These are phyloP conservation scores for Penicillium lagena DNA, from an alignment of 495 filamentous ascomycete species.

Conservation along the genomic window DNA sequence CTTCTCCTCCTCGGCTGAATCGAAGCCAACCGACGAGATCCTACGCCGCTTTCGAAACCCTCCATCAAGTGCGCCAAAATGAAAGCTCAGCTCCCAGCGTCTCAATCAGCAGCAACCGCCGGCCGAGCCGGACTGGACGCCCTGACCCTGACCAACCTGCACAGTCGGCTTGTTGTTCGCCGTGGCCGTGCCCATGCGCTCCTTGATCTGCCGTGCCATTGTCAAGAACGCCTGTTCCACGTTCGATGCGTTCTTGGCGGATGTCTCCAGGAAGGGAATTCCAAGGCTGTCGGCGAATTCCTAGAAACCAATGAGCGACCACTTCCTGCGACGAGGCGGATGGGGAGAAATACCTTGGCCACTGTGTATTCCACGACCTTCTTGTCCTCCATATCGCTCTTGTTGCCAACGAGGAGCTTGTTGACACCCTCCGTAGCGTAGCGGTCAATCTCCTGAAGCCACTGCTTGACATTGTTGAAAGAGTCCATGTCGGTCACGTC, in stretches of 20 bases:
- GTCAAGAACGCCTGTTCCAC: slow-evolving; percentile 99
- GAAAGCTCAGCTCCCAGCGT: slow-evolving; percentile 21
- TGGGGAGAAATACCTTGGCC: slow-evolving; percentile 68
- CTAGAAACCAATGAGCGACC: slow-evolving; percentile 37
- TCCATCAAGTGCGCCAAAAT: slow-evolving; percentile 26
- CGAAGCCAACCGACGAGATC: slow-evolving; percentile 9
- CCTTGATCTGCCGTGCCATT: slow-evolving; percentile 99
- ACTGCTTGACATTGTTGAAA: slow-evolving; percentile 99
- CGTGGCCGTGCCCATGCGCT: slow-evolving; percentile 95
- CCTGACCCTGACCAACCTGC: slow-evolving; percentile 87
- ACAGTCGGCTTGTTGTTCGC: slow-evolving; percentile 98
- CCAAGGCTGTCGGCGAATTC: slow-evolving; percentile 98
- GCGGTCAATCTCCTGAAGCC: slow-evolving; percentile 98
- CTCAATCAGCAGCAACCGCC: slow-evolving; percentile 86
- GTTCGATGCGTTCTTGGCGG: slow-evolving; percentile 98
- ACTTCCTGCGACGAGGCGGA: slow-evolving; percentile 9
- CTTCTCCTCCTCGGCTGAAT: too few species aligned
- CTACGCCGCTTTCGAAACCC: slow-evolving; percentile 14
- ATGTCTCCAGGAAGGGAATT: slow-evolving; percentile 99
- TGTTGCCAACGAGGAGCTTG: slow-evolving; percentile 98
- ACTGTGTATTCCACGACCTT: slow-evolving; percentile 99
- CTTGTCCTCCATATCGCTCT: slow-evolving; percentile 99
- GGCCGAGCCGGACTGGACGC: slow-evolving; percentile 84
- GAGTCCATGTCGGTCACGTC: slow-evolving; percentile 99
- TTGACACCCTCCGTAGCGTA: slow-evolving; percentile 99